phyloP scores from a whole-genome alignment of 768 basidiomycete genomes.

The Tylopilus sp. region DNA sequence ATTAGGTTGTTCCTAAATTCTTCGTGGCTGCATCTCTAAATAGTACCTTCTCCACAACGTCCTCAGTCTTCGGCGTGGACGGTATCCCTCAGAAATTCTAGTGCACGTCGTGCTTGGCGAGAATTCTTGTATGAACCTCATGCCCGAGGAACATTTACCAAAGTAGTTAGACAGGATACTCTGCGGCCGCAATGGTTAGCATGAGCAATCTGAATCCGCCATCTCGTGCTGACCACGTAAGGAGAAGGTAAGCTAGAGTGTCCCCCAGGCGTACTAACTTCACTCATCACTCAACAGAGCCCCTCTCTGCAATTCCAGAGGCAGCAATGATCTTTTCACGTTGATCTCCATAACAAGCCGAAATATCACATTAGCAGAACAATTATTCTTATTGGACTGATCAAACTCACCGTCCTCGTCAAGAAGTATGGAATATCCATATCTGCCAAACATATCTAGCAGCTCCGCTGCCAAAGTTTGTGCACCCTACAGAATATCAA shows the following conservation, averaged over 20 bases:
- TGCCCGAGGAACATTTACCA: conserved; percentile 32
- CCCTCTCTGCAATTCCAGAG: conserved; percentile 73
- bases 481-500: conserved; percentile 46
- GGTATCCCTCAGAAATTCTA: conserved; percentile 51
- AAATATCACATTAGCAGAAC: background rate
- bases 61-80: conserved; percentile 40
- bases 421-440: conserved; percentile 74
- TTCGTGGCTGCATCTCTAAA: conserved; percentile 38
- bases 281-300: conserved; percentile 61
- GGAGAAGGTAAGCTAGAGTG: conserved; percentile 82
- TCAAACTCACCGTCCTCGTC: conserved; percentile 76
- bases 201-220: background rate
- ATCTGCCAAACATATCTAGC: conserved; percentile 58
- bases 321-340: conserved; percentile 56
- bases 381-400: background rate
- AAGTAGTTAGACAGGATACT: conserved; percentile 36
- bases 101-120: conserved; percentile 60
- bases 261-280: conserved; percentile 69
- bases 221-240: conserved; percentile 59
- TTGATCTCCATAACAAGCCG: conserved; percentile 48
- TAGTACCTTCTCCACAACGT: conserved; percentile 55
- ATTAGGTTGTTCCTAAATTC: conserved; percentile 69
- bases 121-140: conserved; percentile 56
- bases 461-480: conserved; percentile 45
- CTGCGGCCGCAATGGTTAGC: conserved; percentile 36